Percentiles rank a stretch among this genome's conserved stretches.
Conservation (phyloP, 2,329 filamentous ascomycete genomes). For the Zasmidium citrigriseum region DNA sequence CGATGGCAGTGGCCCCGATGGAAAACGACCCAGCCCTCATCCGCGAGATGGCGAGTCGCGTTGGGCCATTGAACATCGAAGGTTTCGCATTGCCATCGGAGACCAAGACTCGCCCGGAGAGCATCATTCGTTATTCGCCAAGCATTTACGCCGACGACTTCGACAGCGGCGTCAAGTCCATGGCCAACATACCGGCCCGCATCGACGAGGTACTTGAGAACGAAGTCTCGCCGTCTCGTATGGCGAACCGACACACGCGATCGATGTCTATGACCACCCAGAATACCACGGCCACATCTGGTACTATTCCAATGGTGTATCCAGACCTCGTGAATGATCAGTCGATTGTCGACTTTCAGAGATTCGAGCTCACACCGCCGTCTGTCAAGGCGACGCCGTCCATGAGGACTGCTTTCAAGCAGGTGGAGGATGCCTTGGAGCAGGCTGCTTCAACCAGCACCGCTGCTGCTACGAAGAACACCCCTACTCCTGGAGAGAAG, state of each 20-base stretch:
- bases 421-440: too few species aligned
- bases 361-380: background rate
- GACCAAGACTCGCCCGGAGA: background rate
- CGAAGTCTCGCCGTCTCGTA: background rate
- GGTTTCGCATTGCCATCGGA: conserved; percentile 32
- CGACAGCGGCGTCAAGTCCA: conserved; percentile 1
- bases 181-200: background rate
- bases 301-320: conserved; percentile 20
- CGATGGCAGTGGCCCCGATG: conserved; percentile 25
- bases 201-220: conserved; percentile 3
- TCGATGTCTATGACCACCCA: background rate
- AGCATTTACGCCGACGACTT: conserved; percentile 31
- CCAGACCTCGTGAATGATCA: conserved; percentile 27
- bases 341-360: conserved; percentile 20
- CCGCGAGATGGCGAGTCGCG: conserved; percentile 30
- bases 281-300: conserved; percentile 6
- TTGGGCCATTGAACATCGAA: conserved; percentile 31
- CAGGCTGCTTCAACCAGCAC: too few species aligned
- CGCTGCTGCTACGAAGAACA: too few species aligned
- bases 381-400: too few species aligned
- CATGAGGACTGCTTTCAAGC: background rate
- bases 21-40: conserved; percentile 23
- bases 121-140: conserved; percentile 29
- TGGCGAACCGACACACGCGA: too few species aligned
- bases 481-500: too few species aligned